Percentiles rank a stretch among this genome's conserved stretches.
These are phyloP conservation scores for Diutina mesorugosa DNA, from an alignment of 1,139 yeast species.

Conservation along the genomic window DNA sequence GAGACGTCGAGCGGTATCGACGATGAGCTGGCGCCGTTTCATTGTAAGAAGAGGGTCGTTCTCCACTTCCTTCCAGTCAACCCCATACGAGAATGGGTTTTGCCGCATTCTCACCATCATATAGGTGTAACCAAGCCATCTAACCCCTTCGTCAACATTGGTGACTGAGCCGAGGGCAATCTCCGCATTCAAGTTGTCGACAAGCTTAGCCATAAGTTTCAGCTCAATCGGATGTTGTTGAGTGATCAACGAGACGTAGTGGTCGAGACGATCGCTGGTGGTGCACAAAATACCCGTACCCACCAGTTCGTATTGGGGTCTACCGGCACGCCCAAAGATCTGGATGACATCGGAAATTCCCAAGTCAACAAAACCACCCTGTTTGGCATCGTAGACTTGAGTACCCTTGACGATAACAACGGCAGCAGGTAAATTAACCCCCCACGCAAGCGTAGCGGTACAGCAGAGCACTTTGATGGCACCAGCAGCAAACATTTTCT, in stretches of 20 bases:
- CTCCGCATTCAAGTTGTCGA: slow-evolving; percentile 92
- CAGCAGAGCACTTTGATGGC: slow-evolving; percentile 85
- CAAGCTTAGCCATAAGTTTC: slow-evolving; percentile 58
- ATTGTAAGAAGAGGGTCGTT: slow-evolving; percentile 74
- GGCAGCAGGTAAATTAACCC: slow-evolving; percentile 97
- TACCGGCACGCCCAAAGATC: slow-evolving; percentile 98
- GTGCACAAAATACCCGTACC: slow-evolving; percentile 93
- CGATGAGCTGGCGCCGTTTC: slow-evolving; percentile 62
- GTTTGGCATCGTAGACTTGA: slow-evolving; percentile 86
- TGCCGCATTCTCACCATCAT: slow-evolving; percentile 89
- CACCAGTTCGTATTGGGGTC: slow-evolving; percentile 88
- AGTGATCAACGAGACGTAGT: slow-evolving; percentile 73
- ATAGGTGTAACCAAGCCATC: slow-evolving; percentile 95
- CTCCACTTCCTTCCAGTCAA: slow-evolving; percentile 73
- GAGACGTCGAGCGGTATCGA: slow-evolving; percentile 68
- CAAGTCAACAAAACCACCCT: slow-evolving; percentile 86
- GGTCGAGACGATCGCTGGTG: slow-evolving; percentile 68
- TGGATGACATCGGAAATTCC: slow-evolving; percentile 96
- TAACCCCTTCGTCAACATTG: slow-evolving; percentile 85
- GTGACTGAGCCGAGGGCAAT: slow-evolving; percentile 93
- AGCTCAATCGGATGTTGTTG: slow-evolving; percentile 98
- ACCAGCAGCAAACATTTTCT: slow-evolving; percentile 75
- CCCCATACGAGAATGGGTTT: slow-evolving; percentile 89
- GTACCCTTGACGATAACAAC: slow-evolving; percentile 96
- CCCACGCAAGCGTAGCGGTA: slow-evolving; percentile 99